Percentiles rank a stretch among this genome's conserved stretches.
Conservation (phyloP, 805 yeast genomes). For the Metschnikowia aberdeeniae region DNA sequence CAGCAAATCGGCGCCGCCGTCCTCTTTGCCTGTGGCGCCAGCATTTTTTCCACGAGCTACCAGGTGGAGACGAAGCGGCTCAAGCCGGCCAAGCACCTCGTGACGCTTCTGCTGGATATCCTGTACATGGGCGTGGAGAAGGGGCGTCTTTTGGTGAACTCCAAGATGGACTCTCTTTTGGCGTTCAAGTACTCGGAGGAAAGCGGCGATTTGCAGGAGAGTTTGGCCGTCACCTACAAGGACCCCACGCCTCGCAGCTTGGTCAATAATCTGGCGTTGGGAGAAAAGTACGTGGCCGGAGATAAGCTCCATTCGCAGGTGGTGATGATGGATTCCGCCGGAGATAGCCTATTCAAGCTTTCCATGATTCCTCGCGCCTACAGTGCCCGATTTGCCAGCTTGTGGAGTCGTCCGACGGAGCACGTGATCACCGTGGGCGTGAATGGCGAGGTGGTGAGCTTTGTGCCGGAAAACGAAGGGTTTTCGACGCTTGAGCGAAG, state of each 20-base stretch:
- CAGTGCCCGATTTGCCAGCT: constrained; percentile 18
- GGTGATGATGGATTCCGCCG: constrained; percentile 20
- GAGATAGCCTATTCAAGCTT: constrained; percentile 15
- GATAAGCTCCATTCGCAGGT: constrained; percentile 36
- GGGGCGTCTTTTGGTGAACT: constrained; percentile 23
- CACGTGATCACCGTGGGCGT: constrained; percentile 29
- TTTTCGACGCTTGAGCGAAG: constrained; percentile 15
- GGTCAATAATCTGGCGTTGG: constrained; percentile 26
- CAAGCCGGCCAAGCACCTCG: constrained; percentile 23
- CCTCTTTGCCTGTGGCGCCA: constrained; percentile 28
- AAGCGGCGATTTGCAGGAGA: not conserved
- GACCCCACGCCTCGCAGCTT: constrained; percentile 34
- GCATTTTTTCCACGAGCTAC: constrained; percentile 32
- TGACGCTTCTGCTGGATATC: constrained; percentile 30
- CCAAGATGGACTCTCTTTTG: constrained; percentile 33
- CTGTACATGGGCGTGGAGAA: constrained; percentile 20
- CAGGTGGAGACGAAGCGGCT: constrained; percentile 29
- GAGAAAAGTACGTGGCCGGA: constrained; percentile 24
- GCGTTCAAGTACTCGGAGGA: constrained; percentile 21
- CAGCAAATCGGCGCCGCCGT: constrained; percentile 32
- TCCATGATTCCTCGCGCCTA: constrained; percentile 34
- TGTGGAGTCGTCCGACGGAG: constrained; percentile 18
- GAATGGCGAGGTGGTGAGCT: constrained; percentile 32
- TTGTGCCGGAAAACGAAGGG: constrained; percentile 8
- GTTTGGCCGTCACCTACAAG: constrained; percentile 17